A percentile compares a stretch with the other conserved stretches of the same genome.
Conservation (phyloP, 2,329 filamentous ascomycete genomes). For the Amauroascus verrucosus region DNA sequence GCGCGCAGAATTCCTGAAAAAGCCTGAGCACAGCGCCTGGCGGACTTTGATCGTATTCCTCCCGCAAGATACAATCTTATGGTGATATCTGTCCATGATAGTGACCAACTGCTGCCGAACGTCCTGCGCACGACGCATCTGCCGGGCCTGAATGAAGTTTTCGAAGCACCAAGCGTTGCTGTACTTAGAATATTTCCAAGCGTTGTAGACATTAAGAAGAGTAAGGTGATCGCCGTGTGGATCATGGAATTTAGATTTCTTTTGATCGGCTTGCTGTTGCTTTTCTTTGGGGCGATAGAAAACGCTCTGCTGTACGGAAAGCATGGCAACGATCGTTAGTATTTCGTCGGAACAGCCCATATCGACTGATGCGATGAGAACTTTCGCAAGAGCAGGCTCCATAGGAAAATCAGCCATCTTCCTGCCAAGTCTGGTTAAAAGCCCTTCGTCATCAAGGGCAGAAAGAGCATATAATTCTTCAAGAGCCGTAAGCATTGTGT, state of each 20-base stretch:
- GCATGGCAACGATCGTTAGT: conserved; percentile 88
- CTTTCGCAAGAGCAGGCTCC: conserved; percentile 85
- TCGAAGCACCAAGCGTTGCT: conserved; percentile 91
- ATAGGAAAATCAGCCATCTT: conserved; percentile 99
- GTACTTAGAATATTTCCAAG: conserved; percentile 80
- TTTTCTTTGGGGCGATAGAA: conserved; percentile 98
- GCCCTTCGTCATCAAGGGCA: conserved; percentile 86
- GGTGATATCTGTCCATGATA: conserved; percentile 87
- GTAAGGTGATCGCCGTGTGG: conserved; percentile 90
- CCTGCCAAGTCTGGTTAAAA: conserved; percentile 79
- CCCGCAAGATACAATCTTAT: conserved; percentile 72
- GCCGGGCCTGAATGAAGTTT: conserved; percentile 89
- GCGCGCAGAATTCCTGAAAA: conserved; percentile 88
- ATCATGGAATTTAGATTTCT: conserved; percentile 96
- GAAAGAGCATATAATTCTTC: conserved; percentile 91
- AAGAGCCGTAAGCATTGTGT: conserved; percentile 91
- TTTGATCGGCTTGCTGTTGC: conserved; percentile 89
- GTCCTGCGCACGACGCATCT: conserved; percentile 81
- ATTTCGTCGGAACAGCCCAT: conserved; percentile 87
- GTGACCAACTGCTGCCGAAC: conserved; percentile 83
- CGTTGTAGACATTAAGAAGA: conserved; percentile 90
- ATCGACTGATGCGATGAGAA: conserved; percentile 77
- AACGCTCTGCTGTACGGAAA: conserved; percentile 71
- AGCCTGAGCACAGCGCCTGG: conserved; percentile 80
- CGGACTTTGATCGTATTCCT: conserved; percentile 78